phyloP scores from a whole-genome alignment of 139 green algal genomes.

The Tetradesmus lagerheimii region DNA sequence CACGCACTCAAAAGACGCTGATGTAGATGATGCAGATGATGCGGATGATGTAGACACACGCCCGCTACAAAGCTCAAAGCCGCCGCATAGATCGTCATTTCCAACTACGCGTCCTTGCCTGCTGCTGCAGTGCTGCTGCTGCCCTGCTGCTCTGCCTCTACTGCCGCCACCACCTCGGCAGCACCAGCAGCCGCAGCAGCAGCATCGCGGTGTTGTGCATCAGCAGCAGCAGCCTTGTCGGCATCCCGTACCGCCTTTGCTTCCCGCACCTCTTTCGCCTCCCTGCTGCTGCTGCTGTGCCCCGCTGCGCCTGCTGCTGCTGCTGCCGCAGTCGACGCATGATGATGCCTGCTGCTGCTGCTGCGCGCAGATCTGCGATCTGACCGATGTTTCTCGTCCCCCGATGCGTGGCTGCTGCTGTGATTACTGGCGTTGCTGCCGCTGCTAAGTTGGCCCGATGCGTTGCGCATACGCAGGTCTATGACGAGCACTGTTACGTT shows the following conservation, averaged over 20 bases:
- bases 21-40: no score
- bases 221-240: background rate
- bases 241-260: background rate
- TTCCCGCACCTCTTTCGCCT: background rate
- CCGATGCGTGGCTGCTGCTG: background rate
- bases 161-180: background rate
- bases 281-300: background rate
- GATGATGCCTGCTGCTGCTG: background rate
- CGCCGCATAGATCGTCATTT: no score
- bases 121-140: background rate
- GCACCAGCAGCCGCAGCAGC: background rate
- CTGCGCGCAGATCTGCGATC: background rate
- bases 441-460: background rate
- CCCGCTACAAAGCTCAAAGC: background rate
- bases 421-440: constrained; percentile 23
- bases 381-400: background rate
- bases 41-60: no score
- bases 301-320: background rate
- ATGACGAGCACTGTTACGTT: constrained; percentile 64
- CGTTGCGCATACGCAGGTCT: background rate
- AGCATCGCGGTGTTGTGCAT: background rate
- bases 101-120: no score
- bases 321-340: background rate
- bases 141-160: background rate
- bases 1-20: no score